phyloP scores from a whole-genome alignment of 2,329 filamentous ascomycete genomes.

The Thelonectria blattea region DNA sequence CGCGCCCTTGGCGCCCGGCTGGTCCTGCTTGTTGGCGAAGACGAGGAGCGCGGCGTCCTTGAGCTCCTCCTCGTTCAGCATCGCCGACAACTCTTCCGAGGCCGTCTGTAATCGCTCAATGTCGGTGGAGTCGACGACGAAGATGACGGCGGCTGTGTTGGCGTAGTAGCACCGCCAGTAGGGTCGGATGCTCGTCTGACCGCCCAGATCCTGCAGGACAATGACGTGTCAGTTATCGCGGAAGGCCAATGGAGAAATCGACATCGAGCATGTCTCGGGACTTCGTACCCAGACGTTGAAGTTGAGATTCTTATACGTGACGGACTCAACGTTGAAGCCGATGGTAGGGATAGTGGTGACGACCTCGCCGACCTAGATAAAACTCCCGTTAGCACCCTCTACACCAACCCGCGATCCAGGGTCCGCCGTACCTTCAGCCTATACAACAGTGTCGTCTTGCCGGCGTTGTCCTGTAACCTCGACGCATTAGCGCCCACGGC shows the following conservation, averaged over 20 bases:
- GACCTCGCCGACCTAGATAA: constrained; percentile 86
- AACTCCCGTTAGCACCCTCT: constrained; percentile 22
- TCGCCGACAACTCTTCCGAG: constrained; percentile 88
- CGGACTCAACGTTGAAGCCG: constrained; percentile 98
- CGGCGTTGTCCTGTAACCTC: constrained; percentile 82
- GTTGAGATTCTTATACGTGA: constrained; percentile 97
- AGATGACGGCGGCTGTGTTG: constrained; percentile 97
- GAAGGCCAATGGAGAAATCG: neutral
- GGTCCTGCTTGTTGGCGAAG: constrained; percentile 99
- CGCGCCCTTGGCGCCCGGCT: constrained; percentile 93
- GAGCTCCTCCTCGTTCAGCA: constrained; percentile 97
- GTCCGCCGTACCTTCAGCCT: constrained; percentile 76
- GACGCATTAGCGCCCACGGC: constrained; percentile 29
- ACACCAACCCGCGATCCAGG: neutral
- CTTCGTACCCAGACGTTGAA: constrained; percentile 93
- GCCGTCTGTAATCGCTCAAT: constrained; percentile 94
- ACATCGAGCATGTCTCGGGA: neutral
- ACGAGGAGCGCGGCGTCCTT: constrained; percentile 91
- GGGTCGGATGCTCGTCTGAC: constrained; percentile 96
- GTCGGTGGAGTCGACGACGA: constrained; percentile 98
- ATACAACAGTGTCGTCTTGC: constrained; percentile 96
- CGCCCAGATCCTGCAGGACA: constrained; percentile 76
- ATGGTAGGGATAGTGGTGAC: constrained; percentile 99
- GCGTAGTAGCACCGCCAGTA: constrained; percentile 99
- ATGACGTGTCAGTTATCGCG: constrained; percentile 18